A percentile compares a stretch with the other conserved stretches of the same genome.
Conservation (phyloP, 2,329 filamentous ascomycete genomes). For the Monosporascus sp. region DNA sequence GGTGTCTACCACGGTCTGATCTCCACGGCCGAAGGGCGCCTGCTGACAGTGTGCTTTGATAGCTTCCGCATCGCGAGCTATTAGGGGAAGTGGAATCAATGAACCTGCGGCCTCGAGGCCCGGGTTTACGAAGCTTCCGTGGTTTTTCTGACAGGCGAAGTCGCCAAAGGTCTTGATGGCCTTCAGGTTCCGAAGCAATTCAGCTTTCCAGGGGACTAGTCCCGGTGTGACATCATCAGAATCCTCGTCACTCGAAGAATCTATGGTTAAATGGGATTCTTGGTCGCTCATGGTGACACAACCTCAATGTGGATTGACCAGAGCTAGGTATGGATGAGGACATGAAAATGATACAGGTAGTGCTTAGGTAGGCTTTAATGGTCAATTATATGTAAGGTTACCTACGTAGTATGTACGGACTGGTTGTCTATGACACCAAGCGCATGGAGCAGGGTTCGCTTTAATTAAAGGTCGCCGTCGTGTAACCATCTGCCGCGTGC, state of each 20-base stretch:
- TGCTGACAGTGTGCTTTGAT: constrained; percentile 19
- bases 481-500: neutral
- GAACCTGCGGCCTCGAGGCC: constrained; percentile 17
- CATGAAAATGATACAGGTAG: neutral
- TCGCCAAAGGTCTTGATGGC: constrained; percentile 10
- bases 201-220: neutral
- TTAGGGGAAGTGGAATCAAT: constrained; percentile 22
- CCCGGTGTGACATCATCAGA: neutral
- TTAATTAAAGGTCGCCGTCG: neutral
- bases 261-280: neutral
- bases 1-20: constrained; percentile 31
- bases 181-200: neutral
- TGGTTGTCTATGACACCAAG: neutral
- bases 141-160: constrained; percentile 9
- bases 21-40: constrained; percentile 32
- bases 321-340: neutral
- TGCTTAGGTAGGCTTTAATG: neutral
- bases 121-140: constrained; percentile 16
- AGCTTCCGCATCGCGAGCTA: constrained; percentile 16
- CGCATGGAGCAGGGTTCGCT: neutral
- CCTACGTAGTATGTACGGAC: too few species aligned
- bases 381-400: too few species aligned
- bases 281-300: neutral
- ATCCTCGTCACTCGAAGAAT: neutral
- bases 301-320: neutral